Conservation (phyloP, 352 stramenopile species). For the Pythium dissimile region DNA sequence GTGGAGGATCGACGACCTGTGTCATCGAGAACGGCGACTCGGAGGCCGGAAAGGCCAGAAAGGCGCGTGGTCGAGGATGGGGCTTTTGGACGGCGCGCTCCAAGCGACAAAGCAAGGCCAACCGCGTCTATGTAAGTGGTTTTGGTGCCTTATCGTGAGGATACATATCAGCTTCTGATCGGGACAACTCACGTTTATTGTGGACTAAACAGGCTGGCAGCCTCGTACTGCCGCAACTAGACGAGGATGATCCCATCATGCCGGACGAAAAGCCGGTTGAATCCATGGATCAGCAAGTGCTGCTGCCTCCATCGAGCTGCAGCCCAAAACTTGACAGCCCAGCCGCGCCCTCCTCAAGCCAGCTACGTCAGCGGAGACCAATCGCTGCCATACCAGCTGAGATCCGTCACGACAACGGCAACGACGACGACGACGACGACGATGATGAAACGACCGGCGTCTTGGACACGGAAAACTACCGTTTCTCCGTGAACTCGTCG, state of each 20-base stretch:
- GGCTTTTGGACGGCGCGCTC: slow-evolving; percentile 1
- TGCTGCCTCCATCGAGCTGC: too few species aligned
- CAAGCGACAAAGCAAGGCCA: slow-evolving; percentile 11
- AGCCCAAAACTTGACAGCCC: too few species aligned
- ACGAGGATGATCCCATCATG: too few species aligned
- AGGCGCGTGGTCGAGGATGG: neutral
- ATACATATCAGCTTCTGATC: too few species aligned
- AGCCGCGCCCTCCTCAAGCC: neutral
- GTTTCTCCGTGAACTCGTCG: slow-evolving; percentile 48
- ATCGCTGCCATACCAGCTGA: neutral
- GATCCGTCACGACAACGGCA: too few species aligned
- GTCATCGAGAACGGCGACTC: neutral
- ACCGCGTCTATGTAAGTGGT: slow-evolving; percentile 17
- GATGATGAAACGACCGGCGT: slow-evolving; percentile 10
- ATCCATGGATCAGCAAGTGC: neutral
- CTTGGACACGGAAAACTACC: slow-evolving; percentile 44
- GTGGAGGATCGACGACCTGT: too few species aligned
- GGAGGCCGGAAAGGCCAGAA: neutral
- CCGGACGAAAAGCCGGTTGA: neutral
- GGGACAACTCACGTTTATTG: neutral
- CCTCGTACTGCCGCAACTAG: slow-evolving; percentile 6
- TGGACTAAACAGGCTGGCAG: neutral
- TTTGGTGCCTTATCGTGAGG: too few species aligned
- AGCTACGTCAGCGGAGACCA: neutral
- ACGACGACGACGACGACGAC: slow-evolving; percentile 1